Base-by-base conservation (phyloP, 441 rosid species). In the California macrophylla region DNA sequence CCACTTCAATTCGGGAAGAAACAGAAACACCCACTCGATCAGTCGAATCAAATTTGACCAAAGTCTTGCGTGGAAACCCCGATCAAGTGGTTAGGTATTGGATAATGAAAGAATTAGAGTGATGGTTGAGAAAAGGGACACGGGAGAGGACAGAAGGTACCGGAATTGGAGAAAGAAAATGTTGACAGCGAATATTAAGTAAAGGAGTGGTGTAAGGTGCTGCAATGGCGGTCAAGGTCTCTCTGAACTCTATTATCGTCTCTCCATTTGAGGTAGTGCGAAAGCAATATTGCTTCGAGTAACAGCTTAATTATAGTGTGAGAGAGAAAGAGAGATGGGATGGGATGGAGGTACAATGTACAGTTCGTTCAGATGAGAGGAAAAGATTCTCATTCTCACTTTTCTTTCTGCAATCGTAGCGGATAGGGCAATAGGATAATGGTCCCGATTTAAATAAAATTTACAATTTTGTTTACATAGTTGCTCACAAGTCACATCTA, bases 241-340 rank as follows among this genome's bases (percentile, higher is more conserved):
- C 12, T 36, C 0, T 36, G n/a, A n/a, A 30, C 2, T 30, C 5
- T 30, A 30, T 30, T 30, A 6, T 30, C 2, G 34, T 42, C 65
- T 26, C 72, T 61, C 68, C 76, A 83, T 78, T 72, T 69, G 78
- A 74, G 74, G 84, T 67, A 52, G 12, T 26, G 69, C 34, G 79
- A 74, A 78, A 79, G 85, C 76, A 77, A 78, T 81, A 78, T 69
- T 23, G 71, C 75, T 13, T 15, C 65, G 77, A 60, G 42, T 34
- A 32, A 56, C 30, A 40, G 64, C 56, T 73, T 56, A 66, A 64
- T 69, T 64, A 69, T 32, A 69, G 2, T 54, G 72, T 40, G 12
- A 24, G 2, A 34, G 62, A 61, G 36, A 45, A 32, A 28, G 62
- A n/a, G 25, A 23, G 60, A 29, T 4, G 34, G 5, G 64, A 18